Conservation (phyloP, 139 green algal species). For the Picochlorum costavermella region DNA sequence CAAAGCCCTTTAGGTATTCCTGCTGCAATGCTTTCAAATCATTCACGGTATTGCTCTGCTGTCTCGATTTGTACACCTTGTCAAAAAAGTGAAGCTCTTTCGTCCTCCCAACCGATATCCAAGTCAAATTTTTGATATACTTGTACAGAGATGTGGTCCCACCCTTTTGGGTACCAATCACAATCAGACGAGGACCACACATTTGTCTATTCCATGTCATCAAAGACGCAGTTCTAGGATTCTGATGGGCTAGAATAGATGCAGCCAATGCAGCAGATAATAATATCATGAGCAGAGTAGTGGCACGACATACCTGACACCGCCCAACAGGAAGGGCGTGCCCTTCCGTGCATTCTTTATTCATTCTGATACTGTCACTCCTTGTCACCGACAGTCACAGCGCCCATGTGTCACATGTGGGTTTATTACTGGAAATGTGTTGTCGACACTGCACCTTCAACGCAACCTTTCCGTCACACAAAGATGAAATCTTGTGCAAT, state of each 20-base stretch:
- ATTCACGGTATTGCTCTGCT: neutral
- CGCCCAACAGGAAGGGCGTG: too few species aligned
- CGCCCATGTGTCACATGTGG: too few species aligned
- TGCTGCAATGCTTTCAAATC: neutral
- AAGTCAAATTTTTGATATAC: neutral
- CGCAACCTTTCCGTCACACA: too few species aligned
- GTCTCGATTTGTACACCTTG: neutral
- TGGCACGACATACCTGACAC: too few species aligned
- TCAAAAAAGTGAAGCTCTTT: conserved; percentile 5
- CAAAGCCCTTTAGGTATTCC: neutral
- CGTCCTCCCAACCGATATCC: neutral
- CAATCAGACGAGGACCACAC: neutral
- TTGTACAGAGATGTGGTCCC: neutral
- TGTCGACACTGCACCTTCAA: too few species aligned
- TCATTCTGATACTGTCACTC: too few species aligned
- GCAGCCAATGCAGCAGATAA: too few species aligned
- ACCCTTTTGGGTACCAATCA: conserved; percentile 3
- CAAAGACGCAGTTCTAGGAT: neutral
- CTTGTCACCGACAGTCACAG: too few species aligned
- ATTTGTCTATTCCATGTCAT: neutral
- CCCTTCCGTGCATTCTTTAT: neutral
- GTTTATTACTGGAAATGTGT: too few species aligned
- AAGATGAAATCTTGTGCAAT: too few species aligned
- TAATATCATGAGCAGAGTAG: too few species aligned
- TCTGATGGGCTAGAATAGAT: too few species aligned